Evolutionary conservation across 345 rosid species (phyloP), one percentile per base, ranked within the genome.

Genomic region (Arabidopsis arenosa): DNA sequence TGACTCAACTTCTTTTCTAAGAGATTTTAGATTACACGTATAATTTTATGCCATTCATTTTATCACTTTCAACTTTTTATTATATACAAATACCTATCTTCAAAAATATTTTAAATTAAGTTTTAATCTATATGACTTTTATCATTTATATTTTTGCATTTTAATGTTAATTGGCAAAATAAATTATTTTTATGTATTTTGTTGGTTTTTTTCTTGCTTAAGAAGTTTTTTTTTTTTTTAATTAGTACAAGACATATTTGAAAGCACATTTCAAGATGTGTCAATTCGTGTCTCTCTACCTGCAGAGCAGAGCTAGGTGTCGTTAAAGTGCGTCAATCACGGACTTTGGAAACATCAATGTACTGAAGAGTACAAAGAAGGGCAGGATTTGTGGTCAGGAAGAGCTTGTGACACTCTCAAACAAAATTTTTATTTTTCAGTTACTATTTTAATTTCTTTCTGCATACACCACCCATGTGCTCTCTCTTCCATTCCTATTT

Each of bases 341-440:
- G 79, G 79, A 75, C 69, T 60, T 75, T 64, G 48, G 43, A 64
- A 64, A 54, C 35, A 33, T 64, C 45, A 66, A 56, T 74, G 78
- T 73, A 73, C 77, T 55, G 65, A 55, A 45, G 66, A 64, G 78
- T 75, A 66, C 78, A 66, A 74, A 44, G 28, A 70, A 54, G 56
- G 41, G 48, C 37, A 74, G 64, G 23, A 37, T 12, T 47, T 75
- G 61, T 67, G 74, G 62, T 36, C 43, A 44, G 59, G 78, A 55
- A 47, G 44, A 40, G 32, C 74, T 68, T 68, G 53, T 59, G 62
- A 58, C 68, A 75, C 66, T 51, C 59, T 45, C 79, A 75, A 58
- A 66, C 79, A 67, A 75, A 75, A 5, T 0, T 4, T n/a, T 44
- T n/a, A 2, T 3, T 21, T 62, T 66, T 36, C 33, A 26, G 39